Percentiles rank a stretch among this genome's conserved stretches.
These are phyloP conservation scores for Castanospermum australe DNA, from an alignment of 306 rosid genomes.

Conservation along the genomic window DNA sequence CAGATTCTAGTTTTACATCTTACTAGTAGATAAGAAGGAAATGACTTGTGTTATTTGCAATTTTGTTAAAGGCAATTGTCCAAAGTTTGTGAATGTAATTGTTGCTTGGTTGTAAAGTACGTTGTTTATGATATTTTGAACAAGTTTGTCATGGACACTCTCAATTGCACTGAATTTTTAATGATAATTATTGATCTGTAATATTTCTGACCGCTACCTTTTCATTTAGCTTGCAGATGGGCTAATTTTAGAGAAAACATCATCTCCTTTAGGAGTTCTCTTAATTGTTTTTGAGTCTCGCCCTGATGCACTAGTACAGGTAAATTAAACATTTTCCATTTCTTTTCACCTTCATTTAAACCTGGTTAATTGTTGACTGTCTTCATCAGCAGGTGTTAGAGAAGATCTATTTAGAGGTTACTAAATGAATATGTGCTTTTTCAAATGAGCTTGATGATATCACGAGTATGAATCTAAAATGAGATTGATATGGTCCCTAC, in stretches of 20 bases:
- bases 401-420: not conserved
- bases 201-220: conserved; percentile 34
- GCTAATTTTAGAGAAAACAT: conserved; percentile 86
- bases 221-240: conserved; percentile 84
- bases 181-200: conserved; percentile 12
- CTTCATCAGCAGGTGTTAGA: not conserved
- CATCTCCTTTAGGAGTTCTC: conserved; percentile 94
- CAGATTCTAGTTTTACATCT: conserved; percentile 13
- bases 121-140: not conserved
- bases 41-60: conserved; percentile 10
- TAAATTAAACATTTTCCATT: conserved; percentile 24
- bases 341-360: not conserved
- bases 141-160: conserved; percentile 10
- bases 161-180: conserved; percentile 1
- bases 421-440: not conserved
- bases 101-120: conserved; percentile 1
- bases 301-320: conserved; percentile 98
- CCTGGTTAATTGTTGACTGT: not conserved
- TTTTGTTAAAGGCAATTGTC: not conserved
- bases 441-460: not conserved
- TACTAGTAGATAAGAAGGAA: not conserved
- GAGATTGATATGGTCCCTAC: not conserved
- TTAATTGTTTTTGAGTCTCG: conserved; percentile 96
- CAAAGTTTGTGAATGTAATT: conserved; percentile 2
- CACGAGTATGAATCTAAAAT: not conserved